Conservation (phyloP, 129 eudicot genomes). For the Dittrichia graveolens region DNA sequence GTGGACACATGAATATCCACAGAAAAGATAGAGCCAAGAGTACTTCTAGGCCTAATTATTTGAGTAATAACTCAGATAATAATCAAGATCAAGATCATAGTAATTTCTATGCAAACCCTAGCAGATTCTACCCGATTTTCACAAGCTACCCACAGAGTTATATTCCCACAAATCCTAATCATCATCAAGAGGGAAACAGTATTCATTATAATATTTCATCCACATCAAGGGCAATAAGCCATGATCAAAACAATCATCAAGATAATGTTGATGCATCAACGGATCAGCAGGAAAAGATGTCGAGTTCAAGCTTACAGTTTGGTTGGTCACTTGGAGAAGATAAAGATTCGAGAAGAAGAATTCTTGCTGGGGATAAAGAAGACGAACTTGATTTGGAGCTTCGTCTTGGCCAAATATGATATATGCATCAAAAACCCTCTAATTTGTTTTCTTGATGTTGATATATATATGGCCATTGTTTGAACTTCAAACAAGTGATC, state of each 20-base stretch:
- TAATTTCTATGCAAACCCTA: constrained; percentile 29
- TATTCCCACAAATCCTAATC: constrained; percentile 26
- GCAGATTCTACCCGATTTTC: constrained; percentile 41
- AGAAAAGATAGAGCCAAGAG: constrained; percentile 64
- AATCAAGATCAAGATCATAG: constrained; percentile 32
- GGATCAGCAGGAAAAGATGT: constrained; percentile 36
- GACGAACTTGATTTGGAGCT: constrained; percentile 76
- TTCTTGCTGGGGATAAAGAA: constrained; percentile 25
- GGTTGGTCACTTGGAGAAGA: constrained; percentile 35
- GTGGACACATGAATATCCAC: constrained; percentile 92
- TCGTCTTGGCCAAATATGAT: constrained; percentile 63
- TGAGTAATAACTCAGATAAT: constrained; percentile 29
- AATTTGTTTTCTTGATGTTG: not conserved
- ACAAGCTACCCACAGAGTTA: constrained; percentile 37
- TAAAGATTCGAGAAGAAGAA: constrained; percentile 28
- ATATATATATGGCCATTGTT: not conserved
- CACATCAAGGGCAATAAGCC: constrained; percentile 20
- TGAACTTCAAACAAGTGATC: not conserved
- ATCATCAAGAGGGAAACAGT: constrained; percentile 27
- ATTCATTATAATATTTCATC: constrained; percentile 30
- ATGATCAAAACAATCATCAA: constrained; percentile 25
- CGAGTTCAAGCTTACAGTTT: constrained; percentile 45
- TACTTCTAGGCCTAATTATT: constrained; percentile 17
- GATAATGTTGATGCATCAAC: constrained; percentile 25
- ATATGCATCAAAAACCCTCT: constrained; percentile 24